Percentiles rank a stretch among this genome's conserved stretches.
Evolutionary conservation across 2,329 filamentous ascomycete genomes (phyloP).

Genomic region (Talaromyces piceae): DNA sequence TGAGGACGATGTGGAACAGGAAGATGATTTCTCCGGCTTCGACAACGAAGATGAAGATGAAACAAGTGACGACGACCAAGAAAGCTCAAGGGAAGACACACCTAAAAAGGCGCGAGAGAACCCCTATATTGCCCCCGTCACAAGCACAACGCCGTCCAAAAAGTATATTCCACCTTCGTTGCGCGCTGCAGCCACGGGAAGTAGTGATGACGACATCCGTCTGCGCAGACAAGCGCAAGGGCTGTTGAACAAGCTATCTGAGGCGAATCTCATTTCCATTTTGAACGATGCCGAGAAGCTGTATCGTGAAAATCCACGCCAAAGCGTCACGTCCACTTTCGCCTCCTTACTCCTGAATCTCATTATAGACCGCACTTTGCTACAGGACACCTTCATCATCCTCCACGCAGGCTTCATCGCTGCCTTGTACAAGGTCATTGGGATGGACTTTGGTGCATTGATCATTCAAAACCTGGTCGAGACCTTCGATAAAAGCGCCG

Average conservation of each 20-base stretch:
- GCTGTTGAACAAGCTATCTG: conserved; percentile 84
- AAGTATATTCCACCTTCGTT: conserved; percentile 91
- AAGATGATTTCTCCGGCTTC: conserved; percentile 31
- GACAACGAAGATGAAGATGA: conserved; percentile 35
- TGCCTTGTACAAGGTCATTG: conserved; percentile 77
- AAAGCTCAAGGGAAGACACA: conserved; percentile 19
- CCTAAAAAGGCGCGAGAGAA: conserved; percentile 60
- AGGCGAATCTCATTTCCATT: conserved; percentile 81
- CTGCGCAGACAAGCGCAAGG: conserved; percentile 78
- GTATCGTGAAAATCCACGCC: conserved; percentile 77
- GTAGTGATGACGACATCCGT: conserved; percentile 56
- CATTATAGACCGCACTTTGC: conserved; percentile 66
- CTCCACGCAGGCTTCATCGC: conserved; percentile 84
- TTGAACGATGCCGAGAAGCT: conserved; percentile 73
- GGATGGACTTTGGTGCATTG: conserved; percentile 83
- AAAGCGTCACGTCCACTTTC: conserved; percentile 75
- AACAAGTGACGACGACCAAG: conserved; percentile 20
- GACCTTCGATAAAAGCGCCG: conserved; percentile 62
- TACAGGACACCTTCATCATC: conserved; percentile 85
- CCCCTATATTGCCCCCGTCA: conserved; percentile 71
- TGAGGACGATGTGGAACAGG: conserved; percentile 23
- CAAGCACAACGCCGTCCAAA: conserved; percentile 28
- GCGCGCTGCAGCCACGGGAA: conserved; percentile 56
- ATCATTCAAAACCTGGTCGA: conserved; percentile 71
- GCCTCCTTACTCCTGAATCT: conserved; percentile 72